Evolutionary conservation across 331 rosid genomes (phyloP), one percentile per base, ranked within the genome.

Genomic region (Rhamnella rubrinervis): DNA sequence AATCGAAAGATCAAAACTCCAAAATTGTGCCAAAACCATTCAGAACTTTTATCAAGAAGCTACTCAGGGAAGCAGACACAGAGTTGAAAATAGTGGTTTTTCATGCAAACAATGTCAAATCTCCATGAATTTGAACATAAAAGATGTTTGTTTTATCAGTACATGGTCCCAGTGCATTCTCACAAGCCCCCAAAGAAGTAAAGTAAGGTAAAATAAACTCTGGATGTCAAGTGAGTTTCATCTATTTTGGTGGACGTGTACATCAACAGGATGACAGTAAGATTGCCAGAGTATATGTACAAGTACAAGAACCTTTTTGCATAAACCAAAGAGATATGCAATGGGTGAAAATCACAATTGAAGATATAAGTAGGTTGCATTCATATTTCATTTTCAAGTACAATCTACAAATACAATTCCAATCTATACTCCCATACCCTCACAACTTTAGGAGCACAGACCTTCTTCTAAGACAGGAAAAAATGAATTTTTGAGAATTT

Each of bases 371-470:
- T 19, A 18, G 14, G 44, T 20, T 66, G 41, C 64, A 56, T 68
- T 61, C 35, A 31, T 4, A 3, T 31, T 31, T 31, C 47, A 50
- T 35, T 38, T 26, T 60, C 53, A 56, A 44, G 55, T 65, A 61
- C 49, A 31, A 31, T 31, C 35, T 31, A 4, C 35, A 61, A 53
- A 41, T 20, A 55, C 62, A 55, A 47, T 59, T 63, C 49, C 53
- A 37, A 47, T 50, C 50, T 60, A 61, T 17, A 6, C 17, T 31
- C n/a, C 56, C 56, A 55, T 57, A 63, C 50, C 68, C 55, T 56
- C 76, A 70, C 41, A 70, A 47, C 41, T 59, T 52, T 47, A 28
- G 17, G 62, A 19, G 8, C 53, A 56, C 63, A 66, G 75, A 59
- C 38, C 25, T 40, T 47, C 50, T 66, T 56, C 62, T 25, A 28